These are phyloP conservation scores for Aspergillus bombycis DNA, from an alignment of 2,329 filamentous ascomycete genomes.

Conservation along the genomic window DNA sequence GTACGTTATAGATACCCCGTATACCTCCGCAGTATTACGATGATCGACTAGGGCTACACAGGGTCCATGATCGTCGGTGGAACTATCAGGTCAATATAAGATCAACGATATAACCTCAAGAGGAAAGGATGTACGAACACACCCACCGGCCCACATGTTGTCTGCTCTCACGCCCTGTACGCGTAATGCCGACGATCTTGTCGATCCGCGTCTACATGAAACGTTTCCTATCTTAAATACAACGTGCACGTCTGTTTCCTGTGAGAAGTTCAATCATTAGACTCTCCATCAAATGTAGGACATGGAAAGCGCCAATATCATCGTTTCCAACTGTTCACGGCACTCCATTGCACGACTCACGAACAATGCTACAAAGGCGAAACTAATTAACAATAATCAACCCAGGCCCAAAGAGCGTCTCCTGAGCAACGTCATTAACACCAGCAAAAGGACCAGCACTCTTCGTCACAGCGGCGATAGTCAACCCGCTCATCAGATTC, in stretches of 20 bases:
- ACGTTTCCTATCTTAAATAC: background rate
- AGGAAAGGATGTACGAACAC: slow-evolving; percentile 6
- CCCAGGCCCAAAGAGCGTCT: background rate
- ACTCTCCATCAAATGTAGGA: accelerated
- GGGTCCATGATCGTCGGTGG: slow-evolving; percentile 2
- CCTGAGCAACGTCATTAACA: background rate
- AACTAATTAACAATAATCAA: background rate
- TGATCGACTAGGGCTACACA: background rate
- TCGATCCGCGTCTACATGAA: background rate
- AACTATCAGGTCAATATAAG: background rate
- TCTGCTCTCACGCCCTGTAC: slow-evolving; percentile 24
- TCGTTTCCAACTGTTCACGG: background rate
- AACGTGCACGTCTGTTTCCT: background rate
- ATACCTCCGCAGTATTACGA: background rate
- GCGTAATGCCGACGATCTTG: background rate
- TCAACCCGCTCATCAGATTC: background rate
- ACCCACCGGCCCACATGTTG: background rate
- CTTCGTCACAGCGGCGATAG: background rate
- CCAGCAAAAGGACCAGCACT: background rate
- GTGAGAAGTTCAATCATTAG: background rate
- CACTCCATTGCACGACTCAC: background rate
- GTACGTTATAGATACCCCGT: background rate
- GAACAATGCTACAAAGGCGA: background rate
- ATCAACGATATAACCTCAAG: background rate
- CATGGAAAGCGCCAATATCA: background rate